Evolutionary conservation across 805 yeast species (phyloP).

Genomic region (Candida andamanensis): DNA sequence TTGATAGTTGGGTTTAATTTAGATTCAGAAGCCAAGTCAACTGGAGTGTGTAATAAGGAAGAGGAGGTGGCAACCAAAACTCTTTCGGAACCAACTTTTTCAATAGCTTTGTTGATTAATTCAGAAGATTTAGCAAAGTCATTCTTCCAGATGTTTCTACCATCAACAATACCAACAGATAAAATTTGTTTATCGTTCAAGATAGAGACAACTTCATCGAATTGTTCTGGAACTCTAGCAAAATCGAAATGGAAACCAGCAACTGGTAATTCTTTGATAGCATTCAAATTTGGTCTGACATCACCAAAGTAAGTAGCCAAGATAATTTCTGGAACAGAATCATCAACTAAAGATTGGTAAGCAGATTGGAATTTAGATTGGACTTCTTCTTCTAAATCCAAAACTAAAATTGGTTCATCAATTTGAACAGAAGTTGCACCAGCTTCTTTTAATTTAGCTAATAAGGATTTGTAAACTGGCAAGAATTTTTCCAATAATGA

Average conservation of each 20-base stretch:
- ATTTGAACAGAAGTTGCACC: slow-evolving; percentile 95
- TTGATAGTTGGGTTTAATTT: slow-evolving; percentile 87
- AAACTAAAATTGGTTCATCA: slow-evolving; percentile 95
- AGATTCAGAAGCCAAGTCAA: slow-evolving; percentile 87
- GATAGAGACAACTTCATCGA: slow-evolving; percentile 70
- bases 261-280: slow-evolving; percentile 87
- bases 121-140: slow-evolving; percentile 84
- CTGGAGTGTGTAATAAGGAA: slow-evolving; percentile 97
- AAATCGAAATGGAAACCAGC: slow-evolving; percentile 95
- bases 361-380: slow-evolving; percentile 87
- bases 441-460: slow-evolving; percentile 82
- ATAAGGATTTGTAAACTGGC: slow-evolving; percentile 89
- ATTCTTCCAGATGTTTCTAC: slow-evolving; percentile 99
- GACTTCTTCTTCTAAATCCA: slow-evolving; percentile 82
- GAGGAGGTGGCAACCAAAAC: slow-evolving; percentile 93
- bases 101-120: slow-evolving; percentile 76
- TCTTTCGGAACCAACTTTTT: slow-evolving; percentile 78
- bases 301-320: slow-evolving; percentile 97
- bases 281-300: slow-evolving; percentile 90
- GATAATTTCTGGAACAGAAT: slow-evolving; percentile 67
- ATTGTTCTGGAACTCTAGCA: slow-evolving; percentile 94
- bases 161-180: slow-evolving; percentile 96
- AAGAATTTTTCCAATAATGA: slow-evolving; percentile 80
- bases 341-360: slow-evolving; percentile 67
- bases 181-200: slow-evolving; percentile 67